A percentile compares a stretch with the other conserved stretches of the same genome.
Evolutionary conservation across 2,329 filamentous ascomycete species (phyloP).

Genomic region (Ceratocystis huliohia): DNA sequence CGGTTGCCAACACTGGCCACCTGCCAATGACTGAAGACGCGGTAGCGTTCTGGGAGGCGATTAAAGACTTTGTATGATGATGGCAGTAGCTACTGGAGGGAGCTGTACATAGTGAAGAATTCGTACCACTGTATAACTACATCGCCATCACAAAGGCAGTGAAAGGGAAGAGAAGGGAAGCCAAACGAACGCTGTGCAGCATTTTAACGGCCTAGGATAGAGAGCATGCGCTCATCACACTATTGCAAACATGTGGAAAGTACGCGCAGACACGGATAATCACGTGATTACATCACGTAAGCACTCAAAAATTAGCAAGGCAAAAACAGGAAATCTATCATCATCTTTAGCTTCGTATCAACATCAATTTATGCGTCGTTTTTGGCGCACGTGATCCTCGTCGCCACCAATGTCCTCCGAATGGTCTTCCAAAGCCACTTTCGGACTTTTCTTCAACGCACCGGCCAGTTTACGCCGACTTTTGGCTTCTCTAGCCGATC

Average conservation of each 20-base stretch:
- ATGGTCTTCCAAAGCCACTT: background rate
- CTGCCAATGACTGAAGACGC: slow-evolving; percentile 74
- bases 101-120: background rate
- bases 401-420: background rate
- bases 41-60: slow-evolving; percentile 50
- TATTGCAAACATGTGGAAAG: background rate
- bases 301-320: slow-evolving; percentile 6
- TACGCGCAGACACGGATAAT: background rate
- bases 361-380: background rate
- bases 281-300: background rate
- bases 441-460: slow-evolving; percentile 1
- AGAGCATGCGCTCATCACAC: too few species aligned
- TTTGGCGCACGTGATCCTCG: background rate
- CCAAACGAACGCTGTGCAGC: background rate
- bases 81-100: background rate
- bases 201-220: background rate
- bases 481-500: background rate
- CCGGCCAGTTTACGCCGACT: background rate
- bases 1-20: slow-evolving; percentile 62
- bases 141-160: background rate
- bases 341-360: background rate
- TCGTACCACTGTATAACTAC: background rate
- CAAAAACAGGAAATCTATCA: too few species aligned
- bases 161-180: background rate
- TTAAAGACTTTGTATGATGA: slow-evolving; percentile 44